Base-by-base conservation (phyloP, 179 eudicot genomes). In the Carnegiea gigantea region DNA sequence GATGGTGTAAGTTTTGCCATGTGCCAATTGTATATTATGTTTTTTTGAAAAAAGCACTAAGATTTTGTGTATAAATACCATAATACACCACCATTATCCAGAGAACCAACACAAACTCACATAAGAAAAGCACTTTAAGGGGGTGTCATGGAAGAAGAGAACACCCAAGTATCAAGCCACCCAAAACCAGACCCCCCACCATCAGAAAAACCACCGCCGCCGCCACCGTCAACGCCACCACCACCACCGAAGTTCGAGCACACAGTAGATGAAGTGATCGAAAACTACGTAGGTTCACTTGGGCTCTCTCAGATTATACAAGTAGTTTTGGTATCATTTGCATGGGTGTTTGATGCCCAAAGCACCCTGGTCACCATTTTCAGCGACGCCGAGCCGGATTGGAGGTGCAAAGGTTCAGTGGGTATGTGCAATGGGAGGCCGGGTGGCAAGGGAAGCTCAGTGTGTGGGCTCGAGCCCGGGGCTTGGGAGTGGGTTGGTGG, bases 291-390 rank as follows among this genome's bases (percentile, higher is more conserved):
- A 12, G 92, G 92, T 44, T 83, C 92, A 48, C 80, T 90, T 0
- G 92, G 92, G 33, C 78, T 71, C 7, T 85, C 89, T 7, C 92
- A 90, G 76, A 70, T 90, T 49, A 28, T 88, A 54, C 92, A 89
- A 75, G 89, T 87, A 0, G 51, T 86, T 12, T 54, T 90, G 73
- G 92, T 90, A 2, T 88, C 89, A 62, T 54, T 90, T 26, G 90
- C 92, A 75, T 82, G 92, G 89, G 83, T 90, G 4, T 90, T 90
- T 24, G 92, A 90, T 65, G 84, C 89, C 5, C 92, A 89, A 4
- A 82, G 82, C 75, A 86, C 87, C 4, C 73, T 89, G 75, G 86
- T 89, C 68, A 86, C 90, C 44, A 88, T 88, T 14, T 89, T 89
- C 65, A 84, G 86, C 14, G 92, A 89, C 70, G 90, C 90, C 2